Percentiles rank a stretch among this genome's conserved stretches.
These are phyloP conservation scores for Tetrapisispora namnaoensis DNA, from an alignment of 805 yeast species.

Conservation along the genomic window DNA sequence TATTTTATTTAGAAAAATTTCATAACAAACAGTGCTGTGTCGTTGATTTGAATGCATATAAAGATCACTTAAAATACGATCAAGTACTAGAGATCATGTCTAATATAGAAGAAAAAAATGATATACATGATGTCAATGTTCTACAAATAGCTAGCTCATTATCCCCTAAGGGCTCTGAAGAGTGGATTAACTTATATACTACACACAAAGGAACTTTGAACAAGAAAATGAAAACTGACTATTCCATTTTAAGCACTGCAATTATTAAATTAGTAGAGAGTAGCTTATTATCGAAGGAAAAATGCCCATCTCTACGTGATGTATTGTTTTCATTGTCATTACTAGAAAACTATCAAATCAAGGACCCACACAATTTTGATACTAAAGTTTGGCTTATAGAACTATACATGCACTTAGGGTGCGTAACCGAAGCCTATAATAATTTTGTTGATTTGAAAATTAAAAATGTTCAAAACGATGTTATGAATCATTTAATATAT, in stretches of 20 bases:
- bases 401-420: conserved; percentile 50
- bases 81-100: neutral
- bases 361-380: conserved; percentile 66
- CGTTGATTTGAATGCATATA: conserved; percentile 42
- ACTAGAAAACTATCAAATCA: conserved; percentile 44
- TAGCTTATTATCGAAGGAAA: conserved; percentile 13
- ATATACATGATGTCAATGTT: conserved; percentile 43
- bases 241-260: conserved; percentile 59
- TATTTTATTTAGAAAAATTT: conserved; percentile 36
- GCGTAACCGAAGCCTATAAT: conserved; percentile 37
- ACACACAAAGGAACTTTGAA: conserved; percentile 30
- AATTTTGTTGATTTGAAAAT: conserved; percentile 50
- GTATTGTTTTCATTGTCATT: conserved; percentile 38
- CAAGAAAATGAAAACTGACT: conserved; percentile 50
- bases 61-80: conserved; percentile 5
- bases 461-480: conserved; percentile 70
- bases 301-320: conserved; percentile 15
- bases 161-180: neutral
- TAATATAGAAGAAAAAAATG: conserved; percentile 8
- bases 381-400: conserved; percentile 62
- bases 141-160: conserved; percentile 18
- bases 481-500: conserved; percentile 45
- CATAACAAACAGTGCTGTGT: conserved; percentile 57
- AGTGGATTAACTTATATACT: conserved; percentile 31
- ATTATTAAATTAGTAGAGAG: conserved; percentile 44